phyloP scores from a whole-genome alignment of 1,284 basidiomycete genomes.

The Pseudozyma pruni region DNA sequence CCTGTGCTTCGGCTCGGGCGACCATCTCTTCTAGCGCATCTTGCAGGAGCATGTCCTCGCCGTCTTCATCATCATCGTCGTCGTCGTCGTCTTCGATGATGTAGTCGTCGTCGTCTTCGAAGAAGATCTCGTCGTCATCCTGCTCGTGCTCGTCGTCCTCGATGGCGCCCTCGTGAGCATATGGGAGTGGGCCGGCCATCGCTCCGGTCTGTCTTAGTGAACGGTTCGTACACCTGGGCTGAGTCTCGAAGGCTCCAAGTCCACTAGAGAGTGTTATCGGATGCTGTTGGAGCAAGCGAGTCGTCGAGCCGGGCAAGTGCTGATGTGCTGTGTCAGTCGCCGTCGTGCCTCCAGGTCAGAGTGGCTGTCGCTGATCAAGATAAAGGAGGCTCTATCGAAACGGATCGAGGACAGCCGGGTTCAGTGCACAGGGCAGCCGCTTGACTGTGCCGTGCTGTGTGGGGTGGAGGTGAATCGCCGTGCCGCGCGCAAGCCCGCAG shows the following conservation, averaged over 20 bases:
- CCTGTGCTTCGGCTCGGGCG: slow-evolving; percentile 35
- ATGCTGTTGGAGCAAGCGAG: neutral
- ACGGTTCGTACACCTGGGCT: no score
- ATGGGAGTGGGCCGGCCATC: slow-evolving; percentile 11
- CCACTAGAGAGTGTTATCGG: no score
- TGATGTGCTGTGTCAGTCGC: no score
- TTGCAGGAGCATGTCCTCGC: slow-evolving; percentile 42
- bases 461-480: no score
- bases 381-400: no score
- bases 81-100: slow-evolving; percentile 26
- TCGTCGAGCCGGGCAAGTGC: no score
- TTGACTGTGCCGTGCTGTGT: no score
- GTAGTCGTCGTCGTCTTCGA: slow-evolving; percentile 25
- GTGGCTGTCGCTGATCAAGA: no score
- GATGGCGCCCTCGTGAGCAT: slow-evolving; percentile 26
- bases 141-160: slow-evolving; percentile 28
- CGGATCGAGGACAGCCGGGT: no score
- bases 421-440: no score
- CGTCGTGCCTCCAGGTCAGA: no score
- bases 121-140: slow-evolving; percentile 16
- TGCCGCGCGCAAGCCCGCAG: neutral
- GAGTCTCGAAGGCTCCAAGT: no score
- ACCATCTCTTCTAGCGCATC: slow-evolving; percentile 45
- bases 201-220: neutral
- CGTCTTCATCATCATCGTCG: slow-evolving; percentile 40